A percentile compares a stretch with the other conserved stretches of the same genome.
These are phyloP conservation scores for Podospora sp. DNA, from an alignment of 495 filamentous ascomycete genomes.

Conservation along the genomic window DNA sequence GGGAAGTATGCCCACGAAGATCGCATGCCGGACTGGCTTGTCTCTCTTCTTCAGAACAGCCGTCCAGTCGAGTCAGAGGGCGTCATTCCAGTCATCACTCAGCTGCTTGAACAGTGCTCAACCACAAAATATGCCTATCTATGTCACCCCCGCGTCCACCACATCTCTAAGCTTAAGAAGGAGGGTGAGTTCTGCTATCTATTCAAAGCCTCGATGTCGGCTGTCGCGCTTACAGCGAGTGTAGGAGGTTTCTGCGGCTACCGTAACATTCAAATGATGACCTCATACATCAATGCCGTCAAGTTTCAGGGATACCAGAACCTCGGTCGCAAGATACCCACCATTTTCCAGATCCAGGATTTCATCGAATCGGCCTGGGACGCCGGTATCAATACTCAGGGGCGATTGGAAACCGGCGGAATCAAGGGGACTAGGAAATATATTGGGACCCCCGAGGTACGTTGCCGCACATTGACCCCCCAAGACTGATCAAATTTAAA, in stretches of 20 bases:
- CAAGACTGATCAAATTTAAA: slow-evolving; percentile 4
- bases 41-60: slow-evolving; percentile 65
- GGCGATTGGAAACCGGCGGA: slow-evolving; percentile 81
- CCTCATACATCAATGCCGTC: slow-evolving; percentile 71
- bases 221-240: neutral
- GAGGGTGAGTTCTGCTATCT: slow-evolving; percentile 52
- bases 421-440: slow-evolving; percentile 89
- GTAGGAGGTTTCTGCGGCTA: slow-evolving; percentile 94
- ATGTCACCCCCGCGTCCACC: slow-evolving; percentile 74
- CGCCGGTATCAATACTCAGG: slow-evolving; percentile 72
- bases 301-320: slow-evolving; percentile 57
- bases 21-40: slow-evolving; percentile 83
- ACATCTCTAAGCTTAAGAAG: slow-evolving; percentile 76
- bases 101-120: slow-evolving; percentile 68
- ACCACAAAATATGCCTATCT: slow-evolving; percentile 71
- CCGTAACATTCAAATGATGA: slow-evolving; percentile 92
- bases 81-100: slow-evolving; percentile 74
- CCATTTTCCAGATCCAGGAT: slow-evolving; percentile 83
- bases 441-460: slow-evolving; percentile 91
- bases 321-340: slow-evolving; percentile 67
- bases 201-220: neutral
- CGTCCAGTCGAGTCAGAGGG: slow-evolving; percentile 60
- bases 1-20: slow-evolving; percentile 86
- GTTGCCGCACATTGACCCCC: slow-evolving; percentile 15
- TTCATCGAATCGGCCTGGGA: slow-evolving; percentile 92